Evolutionary conservation across 2,329 filamentous ascomycete genomes (phyloP).

Genomic region (Fusarium mundagurra): DNA sequence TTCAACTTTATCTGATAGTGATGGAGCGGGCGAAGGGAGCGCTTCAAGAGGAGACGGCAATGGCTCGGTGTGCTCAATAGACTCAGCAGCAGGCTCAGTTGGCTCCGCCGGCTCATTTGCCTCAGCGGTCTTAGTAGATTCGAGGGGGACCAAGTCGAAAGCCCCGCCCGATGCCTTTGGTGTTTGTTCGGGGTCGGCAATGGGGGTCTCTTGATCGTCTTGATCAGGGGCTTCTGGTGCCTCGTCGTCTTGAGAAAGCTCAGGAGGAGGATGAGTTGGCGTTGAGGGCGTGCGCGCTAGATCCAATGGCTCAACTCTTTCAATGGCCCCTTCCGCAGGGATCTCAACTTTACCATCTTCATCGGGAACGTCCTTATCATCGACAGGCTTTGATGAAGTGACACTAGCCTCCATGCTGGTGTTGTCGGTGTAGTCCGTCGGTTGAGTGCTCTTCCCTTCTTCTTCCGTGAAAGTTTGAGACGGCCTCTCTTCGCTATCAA

Average conservation of each 20-base stretch:
- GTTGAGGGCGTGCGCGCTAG: conserved; percentile 53
- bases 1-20: conserved; percentile 59
- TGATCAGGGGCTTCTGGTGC: neutral
- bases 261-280: conserved; percentile 30
- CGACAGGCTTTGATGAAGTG: conserved; percentile 38
- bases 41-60: conserved; percentile 28
- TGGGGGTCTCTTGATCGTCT: conserved; percentile 12
- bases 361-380: conserved; percentile 35
- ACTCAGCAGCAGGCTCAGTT: neutral
- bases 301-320: conserved; percentile 61
- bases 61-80: conserved; percentile 16
- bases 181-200: conserved; percentile 35
- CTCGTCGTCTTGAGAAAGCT: conserved; percentile 14
- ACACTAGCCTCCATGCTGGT: conserved; percentile 47
- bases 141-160: conserved; percentile 12
- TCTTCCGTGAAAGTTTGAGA: conserved; percentile 58
- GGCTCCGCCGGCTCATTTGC: neutral
- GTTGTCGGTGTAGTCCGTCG: conserved; percentile 52
- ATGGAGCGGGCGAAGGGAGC: conserved; percentile 16
- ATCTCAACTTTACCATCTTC: conserved; percentile 47
- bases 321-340: conserved; percentile 51
- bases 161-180: conserved; percentile 30
- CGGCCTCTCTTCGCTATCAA: conserved; percentile 59
- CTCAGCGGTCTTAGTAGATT: neutral
- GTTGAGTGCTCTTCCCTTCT: conserved; percentile 59